Conservation (phyloP, 176 grass and related monocot species). For the Avena eriantha region DNA sequence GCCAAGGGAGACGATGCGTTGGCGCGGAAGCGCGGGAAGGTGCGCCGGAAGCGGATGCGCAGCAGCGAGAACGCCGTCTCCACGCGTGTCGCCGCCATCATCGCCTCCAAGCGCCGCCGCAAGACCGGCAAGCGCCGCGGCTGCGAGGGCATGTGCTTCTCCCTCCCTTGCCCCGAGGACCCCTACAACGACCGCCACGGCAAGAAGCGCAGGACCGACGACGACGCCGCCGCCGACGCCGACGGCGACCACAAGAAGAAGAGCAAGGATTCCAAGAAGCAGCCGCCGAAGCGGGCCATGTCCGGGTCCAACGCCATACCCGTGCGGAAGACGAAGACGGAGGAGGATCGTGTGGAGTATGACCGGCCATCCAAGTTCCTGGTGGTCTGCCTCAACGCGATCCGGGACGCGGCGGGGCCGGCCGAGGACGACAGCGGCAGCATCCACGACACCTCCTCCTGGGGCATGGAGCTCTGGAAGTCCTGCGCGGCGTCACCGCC, state of each 20-base stretch:
- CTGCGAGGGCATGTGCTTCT: slow-evolving; percentile 98
- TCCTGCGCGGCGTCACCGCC: slow-evolving; percentile 57
- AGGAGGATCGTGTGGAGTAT: slow-evolving; percentile 39
- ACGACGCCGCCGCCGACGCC: background rate
- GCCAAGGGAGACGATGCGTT: slow-evolving; percentile 85
- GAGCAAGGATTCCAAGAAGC: slow-evolving; percentile 46
- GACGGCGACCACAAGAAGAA: slow-evolving; percentile 37
- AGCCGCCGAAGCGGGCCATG: slow-evolving; percentile 5
- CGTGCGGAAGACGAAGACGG: background rate
- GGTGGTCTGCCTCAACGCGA: slow-evolving; percentile 84
- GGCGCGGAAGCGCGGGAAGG: slow-evolving; percentile 68
- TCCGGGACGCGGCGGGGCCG: slow-evolving; percentile 50
- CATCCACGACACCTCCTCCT: slow-evolving; percentile 56
- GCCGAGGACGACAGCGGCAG: slow-evolving; percentile 23
- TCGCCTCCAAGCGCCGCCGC: slow-evolving; percentile 79
- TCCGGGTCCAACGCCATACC: slow-evolving; percentile 19
- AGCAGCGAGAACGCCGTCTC: slow-evolving; percentile 83
- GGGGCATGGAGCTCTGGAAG: slow-evolving; percentile 91
- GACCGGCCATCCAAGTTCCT: slow-evolving; percentile 84
- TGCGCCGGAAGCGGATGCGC: slow-evolving; percentile 72
- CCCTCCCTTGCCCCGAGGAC: slow-evolving; percentile 74
- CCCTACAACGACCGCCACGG: slow-evolving; percentile 71
- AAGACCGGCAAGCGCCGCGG: slow-evolving; percentile 78
- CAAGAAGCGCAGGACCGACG: slow-evolving; percentile 50
- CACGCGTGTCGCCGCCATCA: slow-evolving; percentile 73